phyloP scores from a whole-genome alignment of 495 filamentous ascomycete genomes.

The Margaritispora aquatica region DNA sequence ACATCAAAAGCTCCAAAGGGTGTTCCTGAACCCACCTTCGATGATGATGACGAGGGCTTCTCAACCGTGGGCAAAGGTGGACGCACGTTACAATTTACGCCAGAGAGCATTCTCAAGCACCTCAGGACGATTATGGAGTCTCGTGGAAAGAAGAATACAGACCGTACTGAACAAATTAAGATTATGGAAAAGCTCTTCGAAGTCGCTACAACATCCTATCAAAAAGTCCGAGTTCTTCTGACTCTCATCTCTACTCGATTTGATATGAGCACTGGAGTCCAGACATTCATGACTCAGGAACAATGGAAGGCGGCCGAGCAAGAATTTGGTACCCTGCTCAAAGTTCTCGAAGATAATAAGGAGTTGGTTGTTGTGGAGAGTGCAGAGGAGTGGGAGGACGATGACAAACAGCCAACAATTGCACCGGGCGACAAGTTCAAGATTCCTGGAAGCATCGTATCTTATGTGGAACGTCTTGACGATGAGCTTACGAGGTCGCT shows the following conservation, averaged over 20 bases:
- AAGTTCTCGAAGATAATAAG: conserved; percentile 68
- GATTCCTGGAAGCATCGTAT: conserved; percentile 89
- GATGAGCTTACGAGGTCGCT: conserved; percentile 95
- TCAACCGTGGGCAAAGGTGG: conserved; percentile 80
- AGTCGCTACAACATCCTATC: conserved; percentile 84
- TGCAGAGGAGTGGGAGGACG: conserved; percentile 98
- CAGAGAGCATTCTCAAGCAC: conserved; percentile 97
- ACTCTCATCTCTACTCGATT: conserved; percentile 92
- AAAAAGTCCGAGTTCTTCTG: conserved; percentile 86
- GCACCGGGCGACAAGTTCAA: conserved; percentile 65
- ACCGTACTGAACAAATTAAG: conserved; percentile 87
- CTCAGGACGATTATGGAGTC: conserved; percentile 89
- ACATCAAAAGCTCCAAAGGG: conserved; percentile 35
- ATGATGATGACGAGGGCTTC: conserved; percentile 78
- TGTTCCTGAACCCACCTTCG: conserved; percentile 38
- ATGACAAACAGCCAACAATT: conserved; percentile 80
- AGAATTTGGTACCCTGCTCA: conserved; percentile 71
- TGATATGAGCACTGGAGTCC: conserved; percentile 76
- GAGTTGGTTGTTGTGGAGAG: conserved; percentile 80
- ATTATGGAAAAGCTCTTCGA: conserved; percentile 95
- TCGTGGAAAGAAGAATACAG: conserved; percentile 97
- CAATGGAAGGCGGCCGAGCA: conserved; percentile 94
- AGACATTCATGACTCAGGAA: conserved; percentile 86
- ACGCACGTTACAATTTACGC: conserved; percentile 79
- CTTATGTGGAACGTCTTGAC: conserved; percentile 90